Percentiles rank a stretch among this genome's conserved stretches.
Conservation (phyloP, 495 filamentous ascomycete species). For the Aspergillus indologenus region DNA sequence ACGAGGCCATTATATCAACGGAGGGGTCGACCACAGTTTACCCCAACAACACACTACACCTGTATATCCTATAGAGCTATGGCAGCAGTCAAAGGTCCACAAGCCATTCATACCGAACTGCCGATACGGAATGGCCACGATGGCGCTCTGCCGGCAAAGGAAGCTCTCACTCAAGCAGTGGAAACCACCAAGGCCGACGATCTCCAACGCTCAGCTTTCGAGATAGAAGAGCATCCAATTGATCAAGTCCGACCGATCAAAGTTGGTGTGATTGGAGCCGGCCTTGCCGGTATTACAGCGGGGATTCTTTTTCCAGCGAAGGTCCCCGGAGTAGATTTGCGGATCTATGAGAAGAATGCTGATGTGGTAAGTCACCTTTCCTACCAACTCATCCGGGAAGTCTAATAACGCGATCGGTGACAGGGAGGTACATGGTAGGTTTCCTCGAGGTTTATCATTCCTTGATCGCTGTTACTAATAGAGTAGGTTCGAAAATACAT, state of each 20-base stretch:
- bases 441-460: background rate
- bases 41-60: background rate
- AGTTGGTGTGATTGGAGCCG: slow-evolving; percentile 54
- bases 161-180: background rate
- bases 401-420: background rate
- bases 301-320: slow-evolving; percentile 49
- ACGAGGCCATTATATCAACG: background rate
- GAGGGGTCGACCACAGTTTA: background rate
- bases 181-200: background rate
- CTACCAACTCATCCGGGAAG: background rate
- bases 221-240: slow-evolving; percentile 41
- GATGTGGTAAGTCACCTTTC: slow-evolving; percentile 43
- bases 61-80: background rate
- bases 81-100: slow-evolving; percentile 12
- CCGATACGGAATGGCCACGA: slow-evolving; percentile 5
- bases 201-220: slow-evolving; percentile 20
- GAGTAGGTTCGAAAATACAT: slow-evolving; percentile 51
- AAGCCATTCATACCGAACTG: slow-evolving; percentile 6
- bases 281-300: slow-evolving; percentile 48
- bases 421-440: slow-evolving; percentile 52
- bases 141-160: background rate
- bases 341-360: slow-evolving; percentile 55
- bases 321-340: slow-evolving; percentile 50
- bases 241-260: slow-evolving; percentile 42
- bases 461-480: background rate